Percentiles rank a stretch among this genome's conserved stretches.
Evolutionary conservation across 768 basidiomycete genomes (phyloP).

Genomic region (Tricholoma matsutake): DNA sequence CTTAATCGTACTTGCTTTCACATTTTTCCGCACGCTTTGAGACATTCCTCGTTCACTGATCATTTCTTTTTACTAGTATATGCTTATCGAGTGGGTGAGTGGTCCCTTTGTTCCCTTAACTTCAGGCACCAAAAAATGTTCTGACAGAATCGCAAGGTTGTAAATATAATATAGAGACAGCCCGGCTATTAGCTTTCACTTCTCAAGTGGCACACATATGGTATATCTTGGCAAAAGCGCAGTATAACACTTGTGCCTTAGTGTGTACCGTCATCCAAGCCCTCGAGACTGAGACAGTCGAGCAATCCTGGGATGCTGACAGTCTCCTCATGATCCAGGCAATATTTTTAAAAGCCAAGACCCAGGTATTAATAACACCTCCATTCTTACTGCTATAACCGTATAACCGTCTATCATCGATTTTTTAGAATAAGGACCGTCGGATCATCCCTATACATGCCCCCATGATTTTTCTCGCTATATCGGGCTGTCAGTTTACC

Average conservation of each 20-base stretch:
- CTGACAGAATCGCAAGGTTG: background rate
- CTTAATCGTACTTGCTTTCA: slow-evolving; percentile 9
- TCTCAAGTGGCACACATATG: background rate
- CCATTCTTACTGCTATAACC: background rate
- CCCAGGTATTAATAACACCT: background rate
- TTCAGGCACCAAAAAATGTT: background rate
- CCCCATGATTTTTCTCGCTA: background rate
- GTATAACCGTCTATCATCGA: background rate
- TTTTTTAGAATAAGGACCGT: background rate
- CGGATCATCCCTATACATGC: background rate
- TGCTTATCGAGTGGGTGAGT: background rate
- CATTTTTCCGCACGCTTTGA: background rate
- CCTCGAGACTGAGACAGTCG: background rate
- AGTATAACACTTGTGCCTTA: background rate
- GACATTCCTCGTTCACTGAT: background rate
- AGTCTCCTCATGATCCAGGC: too few species aligned
- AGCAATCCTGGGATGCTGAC: background rate
- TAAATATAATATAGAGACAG: background rate
- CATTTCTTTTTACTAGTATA: background rate
- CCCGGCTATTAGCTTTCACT: background rate
- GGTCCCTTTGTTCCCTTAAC: background rate
- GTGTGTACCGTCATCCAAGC: background rate
- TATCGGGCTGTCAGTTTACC: background rate
- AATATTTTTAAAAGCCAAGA: background rate
- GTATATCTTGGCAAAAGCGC: background rate